Base-by-base conservation (phyloP, 352 stramenopile genomes). In the Phytophthora parvispora region DNA sequence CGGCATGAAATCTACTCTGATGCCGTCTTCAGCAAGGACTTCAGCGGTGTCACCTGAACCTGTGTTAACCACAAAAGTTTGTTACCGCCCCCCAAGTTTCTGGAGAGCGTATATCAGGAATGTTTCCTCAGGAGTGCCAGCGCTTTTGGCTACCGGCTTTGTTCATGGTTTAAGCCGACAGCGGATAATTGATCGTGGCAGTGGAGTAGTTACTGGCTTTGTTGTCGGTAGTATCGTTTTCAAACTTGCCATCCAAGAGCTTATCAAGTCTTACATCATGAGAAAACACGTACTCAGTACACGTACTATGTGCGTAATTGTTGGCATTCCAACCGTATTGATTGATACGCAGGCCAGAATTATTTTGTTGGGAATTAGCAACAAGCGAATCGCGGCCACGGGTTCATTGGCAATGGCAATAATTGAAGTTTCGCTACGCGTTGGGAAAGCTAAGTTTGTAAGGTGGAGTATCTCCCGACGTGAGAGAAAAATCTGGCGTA, bases 241-340 rank as follows among this genome's bases (percentile, higher is more conserved):
- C 15, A 27, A 49, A 9, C 42, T 49, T 28, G 12, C 9, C 8
- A 49, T 49, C 27, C 42, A 49, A 27, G 42, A 49, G 27, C 42
- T 49, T 10, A 4, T 10, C 10, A 49, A 49, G 9, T 49, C 25
- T 9, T 49, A 49, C 42, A 49, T 49, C 8, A 49, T 49, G 42
- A 49, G 42, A 25, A 49, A 49, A 28, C 42, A 49, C 42, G 42
- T 49, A 49, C 20, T 49, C 42, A 28, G 42, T 18, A 49, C 42
- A 7, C 42, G 42, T 16, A 10, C 42, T 27, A 49, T 49, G 42
- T 49, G 42, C 42, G 42, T 49, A 10, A 49, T 49, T 27, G 42
- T 49, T n/a, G 42, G 20, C 9, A 49, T 49, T 18, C 42, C 42
- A 18, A 49, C 42, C 20, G 42, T 49, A 15, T 16, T 49, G 42